Conservation (phyloP, 768 basidiomycete genomes). For the Lentinula guzmanii region DNA sequence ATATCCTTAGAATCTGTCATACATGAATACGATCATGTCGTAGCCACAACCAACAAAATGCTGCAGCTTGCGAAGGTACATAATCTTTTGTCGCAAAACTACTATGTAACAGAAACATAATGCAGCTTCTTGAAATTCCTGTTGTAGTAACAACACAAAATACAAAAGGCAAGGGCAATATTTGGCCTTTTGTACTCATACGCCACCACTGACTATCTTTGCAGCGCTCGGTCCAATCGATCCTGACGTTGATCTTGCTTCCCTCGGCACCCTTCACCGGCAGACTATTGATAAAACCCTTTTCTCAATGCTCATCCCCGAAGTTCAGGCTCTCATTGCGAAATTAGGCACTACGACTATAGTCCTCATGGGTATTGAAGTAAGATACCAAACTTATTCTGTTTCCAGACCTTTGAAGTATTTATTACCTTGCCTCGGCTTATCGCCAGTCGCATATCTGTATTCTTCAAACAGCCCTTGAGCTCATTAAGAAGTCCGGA, state of each 20-base stretch:
- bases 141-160: constrained; percentile 86
- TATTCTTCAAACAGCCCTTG: constrained; percentile 76
- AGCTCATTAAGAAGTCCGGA: constrained; percentile 39
- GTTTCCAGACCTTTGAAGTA: background rate
- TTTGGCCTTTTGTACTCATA: background rate
- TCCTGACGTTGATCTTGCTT: constrained; percentile 49
- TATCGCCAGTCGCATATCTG: constrained; percentile 78
- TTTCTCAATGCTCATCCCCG: constrained; percentile 82
- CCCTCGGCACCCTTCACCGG: constrained; percentile 51
- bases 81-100: background rate
- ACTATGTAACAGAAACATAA: background rate
- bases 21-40: constrained; percentile 65
- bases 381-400: constrained; percentile 21
- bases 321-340: constrained; percentile 42
- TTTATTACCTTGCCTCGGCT: background rate
- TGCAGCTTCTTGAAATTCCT: constrained; percentile 46
- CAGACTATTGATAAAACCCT: constrained; percentile 69
- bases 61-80: constrained; percentile 65
- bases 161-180: constrained; percentile 48
- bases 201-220: background rate
- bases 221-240: constrained; percentile 69
- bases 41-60: constrained; percentile 69
- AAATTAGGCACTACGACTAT: constrained; percentile 49
- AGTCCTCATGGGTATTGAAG: constrained; percentile 87
- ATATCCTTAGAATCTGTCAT: constrained; percentile 39